Base-by-base conservation (phyloP, 2,329 filamentous ascomycete species). In the Colletotrichum plurivorum region DNA sequence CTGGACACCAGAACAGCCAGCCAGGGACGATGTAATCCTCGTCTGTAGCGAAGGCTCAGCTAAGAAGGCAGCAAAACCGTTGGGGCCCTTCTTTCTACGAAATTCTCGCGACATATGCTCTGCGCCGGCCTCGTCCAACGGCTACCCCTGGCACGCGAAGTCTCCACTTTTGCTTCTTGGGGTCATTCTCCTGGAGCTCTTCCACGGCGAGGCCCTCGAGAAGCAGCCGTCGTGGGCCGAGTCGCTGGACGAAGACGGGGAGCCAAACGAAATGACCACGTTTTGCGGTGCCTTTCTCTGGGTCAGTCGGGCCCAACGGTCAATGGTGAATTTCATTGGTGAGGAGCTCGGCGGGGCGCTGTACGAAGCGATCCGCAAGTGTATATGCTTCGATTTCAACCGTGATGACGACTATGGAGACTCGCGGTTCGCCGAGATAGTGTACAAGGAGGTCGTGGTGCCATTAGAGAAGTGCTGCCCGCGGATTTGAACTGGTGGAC, bases 381-480 rank as follows among this genome's bases (percentile, higher is more conserved):
- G 53, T 10, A 31, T 53, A 2, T 48, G 48, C 12, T 64, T 31
- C 9, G 39, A 64, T 8, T 64, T 54, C 43, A 59, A 25, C 7
- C 36, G 53, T 6, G 53, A 63, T 10, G 41, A 58, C 36, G 53
- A 53, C 20, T 46, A 22, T 9, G 59, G 53, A 10, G 65, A 64
- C 25, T 36, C 48, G 3, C 45, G 36, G 10, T 54, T 58, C n/a
- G 64, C 52, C 20, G 59, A 57, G 45, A 0, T 57, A 5, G 53
- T 68, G n/a, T 68, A 68, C 0, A 1, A 27, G n/a, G 46, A 68
- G 51, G 58, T 67, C 5, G 64, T 67, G 20, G 45, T 67, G 8
- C 52, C 58, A n/a, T 70, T 75, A 69, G 73, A 75, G 72, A 74
- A 70, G 45, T 67, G 58, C 18, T 67, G 64, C n/a, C 58, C 57